Evolutionary conservation across 495 filamentous ascomycete species (phyloP).

Genomic region (Aspergillus baeticus): DNA sequence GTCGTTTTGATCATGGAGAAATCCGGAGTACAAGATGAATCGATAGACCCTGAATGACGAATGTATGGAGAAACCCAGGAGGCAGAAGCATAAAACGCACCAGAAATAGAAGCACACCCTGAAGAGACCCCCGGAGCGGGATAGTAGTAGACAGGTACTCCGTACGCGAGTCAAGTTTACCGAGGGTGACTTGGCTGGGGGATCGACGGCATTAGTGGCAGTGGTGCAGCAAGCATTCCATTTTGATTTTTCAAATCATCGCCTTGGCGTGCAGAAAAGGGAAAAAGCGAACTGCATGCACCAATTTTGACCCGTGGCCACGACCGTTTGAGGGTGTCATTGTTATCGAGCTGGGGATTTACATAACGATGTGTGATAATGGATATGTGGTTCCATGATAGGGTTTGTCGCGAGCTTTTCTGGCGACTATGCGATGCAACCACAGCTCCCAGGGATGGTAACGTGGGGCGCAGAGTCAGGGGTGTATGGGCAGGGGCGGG

Average conservation of each 20-base stretch:
- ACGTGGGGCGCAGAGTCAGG: neutral
- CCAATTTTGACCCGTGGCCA: neutral
- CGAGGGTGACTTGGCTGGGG: neutral
- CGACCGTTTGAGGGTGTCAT: neutral
- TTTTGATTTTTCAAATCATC: neutral
- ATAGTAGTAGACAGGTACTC: no score
- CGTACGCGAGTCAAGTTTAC: neutral
- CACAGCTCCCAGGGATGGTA: neutral
- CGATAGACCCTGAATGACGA: no score
- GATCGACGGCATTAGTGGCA: neutral
- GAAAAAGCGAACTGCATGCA: no score
- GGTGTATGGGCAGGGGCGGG: no score
- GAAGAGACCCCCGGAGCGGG: no score
- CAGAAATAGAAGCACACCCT: no score
- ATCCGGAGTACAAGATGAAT: neutral
- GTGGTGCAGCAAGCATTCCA: neutral
- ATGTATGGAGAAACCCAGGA: neutral
- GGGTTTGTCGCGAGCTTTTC: no score
- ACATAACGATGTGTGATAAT: slow-evolving; percentile 1
- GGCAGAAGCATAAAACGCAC: neutral
- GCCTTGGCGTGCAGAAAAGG: no score
- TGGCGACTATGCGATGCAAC: no score
- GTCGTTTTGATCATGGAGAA: neutral
- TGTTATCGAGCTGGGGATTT: neutral
- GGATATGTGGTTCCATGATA: neutral